phyloP scores from a whole-genome alignment of 768 basidiomycete genomes.

The Phanerodontia chrysosporium region DNA sequence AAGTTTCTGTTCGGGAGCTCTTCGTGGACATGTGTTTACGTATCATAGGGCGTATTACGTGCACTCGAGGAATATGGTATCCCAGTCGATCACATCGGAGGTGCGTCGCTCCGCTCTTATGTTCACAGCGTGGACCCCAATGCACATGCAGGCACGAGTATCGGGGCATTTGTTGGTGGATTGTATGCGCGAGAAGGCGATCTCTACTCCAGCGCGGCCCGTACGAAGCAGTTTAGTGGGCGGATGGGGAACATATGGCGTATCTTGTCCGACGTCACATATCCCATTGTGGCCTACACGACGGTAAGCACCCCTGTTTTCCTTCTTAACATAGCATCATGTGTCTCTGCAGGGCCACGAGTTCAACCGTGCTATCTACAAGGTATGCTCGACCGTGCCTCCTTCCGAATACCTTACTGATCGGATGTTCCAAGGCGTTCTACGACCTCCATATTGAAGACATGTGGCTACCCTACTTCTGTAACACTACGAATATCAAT shows the following conservation, averaged over 20 bases:
- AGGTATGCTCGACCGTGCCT: constrained; percentile 40
- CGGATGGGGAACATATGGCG: constrained; percentile 95
- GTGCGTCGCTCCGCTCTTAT: constrained; percentile 30
- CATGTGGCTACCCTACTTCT: constrained; percentile 99
- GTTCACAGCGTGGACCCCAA: background rate
- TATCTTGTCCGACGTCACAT: constrained; percentile 89
- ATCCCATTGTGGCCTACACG: constrained; percentile 89
- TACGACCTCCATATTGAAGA: constrained; percentile 94
- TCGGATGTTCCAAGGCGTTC: constrained; percentile 54
- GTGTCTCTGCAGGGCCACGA: constrained; percentile 72
- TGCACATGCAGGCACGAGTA: constrained; percentile 63
- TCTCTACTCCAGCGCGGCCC: constrained; percentile 75
- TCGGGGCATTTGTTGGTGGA: constrained; percentile 89
- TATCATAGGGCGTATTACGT: constrained; percentile 76
- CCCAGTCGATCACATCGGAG: constrained; percentile 91
- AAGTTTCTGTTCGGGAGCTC: constrained; percentile 11
- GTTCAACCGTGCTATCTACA: constrained; percentile 93
- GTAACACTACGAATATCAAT: constrained; percentile 96
- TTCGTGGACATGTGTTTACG: background rate
- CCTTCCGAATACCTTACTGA: background rate
- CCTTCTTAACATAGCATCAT: background rate
- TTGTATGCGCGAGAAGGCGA: constrained; percentile 95
- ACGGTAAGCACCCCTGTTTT: constrained; percentile 43
- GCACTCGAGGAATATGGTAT: constrained; percentile 90
- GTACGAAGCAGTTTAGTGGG: constrained; percentile 87